Base-by-base conservation (phyloP, 176 grass and related monocot genomes). In the Eleusine indica region DNA sequence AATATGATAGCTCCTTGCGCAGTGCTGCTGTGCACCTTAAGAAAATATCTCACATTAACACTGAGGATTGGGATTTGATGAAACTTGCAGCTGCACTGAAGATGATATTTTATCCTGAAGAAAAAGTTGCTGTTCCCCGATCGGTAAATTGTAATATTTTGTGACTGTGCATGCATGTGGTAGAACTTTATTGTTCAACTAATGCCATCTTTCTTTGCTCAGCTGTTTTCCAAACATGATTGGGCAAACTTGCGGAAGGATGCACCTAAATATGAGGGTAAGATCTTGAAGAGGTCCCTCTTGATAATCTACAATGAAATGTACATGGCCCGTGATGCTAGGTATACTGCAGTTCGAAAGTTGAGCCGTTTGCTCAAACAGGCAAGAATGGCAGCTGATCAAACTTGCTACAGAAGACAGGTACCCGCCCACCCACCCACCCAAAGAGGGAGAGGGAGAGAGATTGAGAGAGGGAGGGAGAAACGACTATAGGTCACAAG, bases 81-180 rank as follows among this genome's bases (percentile, higher is more conserved):
- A 80, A 80, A 57, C 66, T 70, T 56, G 66, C 66, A 70, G 29
- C 79, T 41, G 49, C 66, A 7, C 79, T 81, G 18, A 43, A 42
- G 79, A 42, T 81, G 9, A 25, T 81, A 12, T 41, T 13, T 70
- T 58, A 57, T 22, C 66, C 79, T 42, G 1, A 25, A 9, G 78
- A 80, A 54, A 8, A 57, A 58, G 42, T 38, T 68, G 29, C 19
- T 53, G 68, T 13, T 70, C 10, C 40, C 40, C 40, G 40, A 70
- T 70, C n/a, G 38, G 41, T 1, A 70, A 42, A 37, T 41, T 67
- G 79, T 70, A 81, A 70, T 56, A 42, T 42, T 6, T 42, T 42
- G 40, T 42, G 40, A 42, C 3, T 42, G 40, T 28, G 63, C 1
- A 0, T 80, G 66, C 68, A 56, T 52, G 17, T 56, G 68, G 54